Base-by-base conservation (phyloP, 768 basidiomycete genomes). In the Boletellus ananiceps region DNA sequence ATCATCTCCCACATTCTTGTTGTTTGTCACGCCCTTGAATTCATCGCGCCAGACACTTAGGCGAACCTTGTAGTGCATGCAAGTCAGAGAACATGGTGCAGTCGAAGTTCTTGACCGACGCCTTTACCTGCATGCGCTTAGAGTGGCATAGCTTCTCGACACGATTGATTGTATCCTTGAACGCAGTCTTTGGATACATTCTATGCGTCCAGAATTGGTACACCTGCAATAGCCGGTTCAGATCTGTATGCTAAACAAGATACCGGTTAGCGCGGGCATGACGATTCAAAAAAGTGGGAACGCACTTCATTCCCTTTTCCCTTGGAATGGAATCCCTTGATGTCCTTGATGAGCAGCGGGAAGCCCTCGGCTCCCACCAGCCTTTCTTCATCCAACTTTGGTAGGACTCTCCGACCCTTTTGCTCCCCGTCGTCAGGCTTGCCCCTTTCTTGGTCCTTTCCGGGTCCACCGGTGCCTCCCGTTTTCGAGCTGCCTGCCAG, bases 141-240 rank as follows among this genome's bases (percentile, higher is more conserved):
- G 88, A 84, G 57, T 88, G 88, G 62, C 91, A 96, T 11, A 96
- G 67, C 58, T 86, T 90, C 73, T 99, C 95, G 9, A 98, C 81
- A 9, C 86, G 78, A 29, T 81, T 71, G 5, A 95, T 82, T 0
- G 93, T 95, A 61, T 96, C 93, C 39, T 76, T 75, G 66, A 98
- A 96, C 35, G 86, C 83, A 4, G 81, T 84, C 60, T 87, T 91
- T 5, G 96, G 96, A 63, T 87, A 94, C 75, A 99, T 75, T 58
- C 78, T 80, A 70, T 98, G 96, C 4, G 92, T 79, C 96, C 96
- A 99, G 59, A 93, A 88, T 61, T 93, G 92, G 64, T 98, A 98
- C 32, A 88, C 71, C 53, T 84, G 81, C 47, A 98, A 72, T 13
- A 97, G 70, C 34, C 87, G 75, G 54, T 81, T 81, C 34, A 99